Evolutionary conservation across 805 yeast genomes (phyloP).

Genomic region (Ascoidea asiatica): DNA sequence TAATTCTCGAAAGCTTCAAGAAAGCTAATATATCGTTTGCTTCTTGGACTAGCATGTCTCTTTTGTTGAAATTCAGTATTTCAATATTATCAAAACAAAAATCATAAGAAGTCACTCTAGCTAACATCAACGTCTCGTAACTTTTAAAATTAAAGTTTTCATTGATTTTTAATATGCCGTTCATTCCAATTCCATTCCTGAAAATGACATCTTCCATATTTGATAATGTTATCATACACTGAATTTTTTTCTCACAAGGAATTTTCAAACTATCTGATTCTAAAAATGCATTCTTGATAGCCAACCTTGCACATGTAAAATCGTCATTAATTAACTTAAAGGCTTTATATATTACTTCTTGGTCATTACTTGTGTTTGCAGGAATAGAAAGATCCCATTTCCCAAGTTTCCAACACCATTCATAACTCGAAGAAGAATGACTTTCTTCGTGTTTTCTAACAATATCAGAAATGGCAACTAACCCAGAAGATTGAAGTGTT

Average conservation of each 20-base stretch:
- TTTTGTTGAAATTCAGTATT: too few relatives aligned
- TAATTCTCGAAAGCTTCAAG: neutral
- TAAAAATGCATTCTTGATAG: slow-evolving; percentile 15
- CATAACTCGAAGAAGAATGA: slow-evolving; percentile 21
- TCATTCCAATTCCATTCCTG: neutral
- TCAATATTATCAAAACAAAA: too few relatives aligned
- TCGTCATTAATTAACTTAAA: slow-evolving; percentile 32
- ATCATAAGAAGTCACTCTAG: neutral
- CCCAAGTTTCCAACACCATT: slow-evolving; percentile 65
- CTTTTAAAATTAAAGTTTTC: neutral
- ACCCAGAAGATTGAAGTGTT: slow-evolving; percentile 36
- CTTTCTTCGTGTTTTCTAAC: slow-evolving; percentile 17
- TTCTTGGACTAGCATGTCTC: neutral
- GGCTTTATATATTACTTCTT: slow-evolving; percentile 34
- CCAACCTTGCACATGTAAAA: slow-evolving; percentile 10
- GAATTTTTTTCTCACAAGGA: slow-evolving; percentile 6
- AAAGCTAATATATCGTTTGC: neutral
- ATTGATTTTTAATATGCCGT: neutral
- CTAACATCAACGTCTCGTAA: neutral
- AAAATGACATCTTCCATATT: slow-evolving; percentile 4
- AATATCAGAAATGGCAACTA: slow-evolving; percentile 43
- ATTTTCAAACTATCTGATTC: slow-evolving; percentile 10
- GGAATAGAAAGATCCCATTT: slow-evolving; percentile 64
- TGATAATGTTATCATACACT: slow-evolving; percentile 5
- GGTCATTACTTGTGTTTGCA: slow-evolving; percentile 18